Base-by-base conservation (phyloP, 352 stramenopile genomes). In the Phytophthora citrophthora region DNA sequence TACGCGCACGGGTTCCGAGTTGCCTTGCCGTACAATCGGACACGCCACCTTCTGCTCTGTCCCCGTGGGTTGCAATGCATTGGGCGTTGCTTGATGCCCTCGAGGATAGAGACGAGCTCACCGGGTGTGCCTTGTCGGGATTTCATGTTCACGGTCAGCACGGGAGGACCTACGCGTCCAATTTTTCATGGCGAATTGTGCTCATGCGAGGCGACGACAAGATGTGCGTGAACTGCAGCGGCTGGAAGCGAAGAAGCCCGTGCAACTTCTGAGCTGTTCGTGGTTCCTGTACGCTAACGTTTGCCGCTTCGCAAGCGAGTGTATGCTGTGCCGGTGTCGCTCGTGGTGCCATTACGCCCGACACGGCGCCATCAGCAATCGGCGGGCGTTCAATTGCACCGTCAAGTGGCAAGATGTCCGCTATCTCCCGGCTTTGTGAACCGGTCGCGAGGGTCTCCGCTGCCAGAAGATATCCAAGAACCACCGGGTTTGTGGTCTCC, bases 51-150 rank as follows among this genome's bases (percentile, higher is more conserved):
- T 58, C 15, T 54, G 57, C 47, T 58, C 29, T 62, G 64, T 68
- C 64, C 64, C 20, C 48, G 57, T 60, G 38, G 55, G 31, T 72
- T 64, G 64, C 57, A 67, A 52, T 23, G 12, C 13, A 5, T 41
- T 56, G 16, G 47, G 11, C 45, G 53, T 69, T 63, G 46, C 15
- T 70, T 60, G 62, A 65, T 59, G 48, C 18, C 41, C 32, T 24
- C 26, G 55, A 70, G 29, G 62, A 62, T 70, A 70, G 56, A 70
- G 48, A 70, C 62, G 49, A 70, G 61, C 36, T 64, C 32, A 23
- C 18, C 24, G 27, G 38, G 36, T 54, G 31, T 63, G 39, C 31
- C 40, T 60, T 54, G 41, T 50, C 32, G n/a, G n/a, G 54, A 38
- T 12, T 47, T 47, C 32, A 7, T 56, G 45, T 49, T 50, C 38